Evolutionary conservation across 768 basidiomycete species (phyloP), one percentile per base, ranked within the genome.

Genomic region (Boletus pseudopeckii): DNA sequence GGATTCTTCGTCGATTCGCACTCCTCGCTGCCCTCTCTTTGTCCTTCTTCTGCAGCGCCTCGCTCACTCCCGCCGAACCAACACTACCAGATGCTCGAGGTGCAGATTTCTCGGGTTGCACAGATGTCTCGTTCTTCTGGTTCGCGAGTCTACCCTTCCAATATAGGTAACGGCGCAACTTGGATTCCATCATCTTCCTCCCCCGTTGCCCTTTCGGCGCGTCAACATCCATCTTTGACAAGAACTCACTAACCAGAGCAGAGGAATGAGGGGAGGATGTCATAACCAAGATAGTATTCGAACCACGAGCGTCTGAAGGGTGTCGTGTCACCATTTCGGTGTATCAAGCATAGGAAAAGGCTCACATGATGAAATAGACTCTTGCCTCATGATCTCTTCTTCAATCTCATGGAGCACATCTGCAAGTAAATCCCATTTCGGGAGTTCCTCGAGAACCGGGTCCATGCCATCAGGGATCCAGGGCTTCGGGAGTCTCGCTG

Each of bases 381-480:
- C 81, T 56, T 82, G 79, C 40, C 83, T 75, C 53, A 89, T 75
- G 30, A 90, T 86, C 59, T 94, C 91, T 54, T 84, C 84, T 69
- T 98, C 97, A 3, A 93, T 87, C 72, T 99, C 97, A 47, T 91
- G 78, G 41, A 99, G 68, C 0, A 95, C 80, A n/a, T 92, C 89
- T 0, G 85, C 80, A 13, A 99, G 72, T 8, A 95, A 67, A 52
- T 80, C 80, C 96, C 97, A 98, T 68, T 99, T 99, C 0, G 95
- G 95, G 41, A 90, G 79, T 64, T 98, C 97, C 71, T 98, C 97
- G 22, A 98, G 75, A 0, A 94, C 82, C 0, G 92, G 90, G 42
- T 92, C 84, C 69, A 95, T 84, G 1, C 84, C 85, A 10, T 81
- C 76, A 0, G 93, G 90, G 20, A 92, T 65, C 86, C 92, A 90